Percentiles rank a stretch among this genome's conserved stretches.
These are phyloP conservation scores for Pterulicium gracile DNA, from an alignment of 1,284 basidiomycete genomes.

Conservation along the genomic window DNA sequence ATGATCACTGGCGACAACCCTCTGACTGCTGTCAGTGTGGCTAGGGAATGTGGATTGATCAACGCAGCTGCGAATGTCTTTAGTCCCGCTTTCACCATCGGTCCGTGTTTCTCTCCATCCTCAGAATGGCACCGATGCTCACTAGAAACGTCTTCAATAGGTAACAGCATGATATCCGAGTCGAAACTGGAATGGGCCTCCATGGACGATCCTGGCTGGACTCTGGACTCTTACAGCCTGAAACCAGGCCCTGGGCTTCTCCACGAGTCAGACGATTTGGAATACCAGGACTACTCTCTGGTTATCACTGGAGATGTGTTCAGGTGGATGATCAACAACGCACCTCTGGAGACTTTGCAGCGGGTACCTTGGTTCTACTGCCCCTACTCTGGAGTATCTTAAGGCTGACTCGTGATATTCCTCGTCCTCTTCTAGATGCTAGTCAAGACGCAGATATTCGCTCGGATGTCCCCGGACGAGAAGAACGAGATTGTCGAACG, in stretches of 20 bases:
- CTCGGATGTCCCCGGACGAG: conserved; percentile 99
- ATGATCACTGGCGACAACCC: conserved; percentile 99
- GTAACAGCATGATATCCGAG: conserved; percentile 46
- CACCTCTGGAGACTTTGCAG: conserved; percentile 87
- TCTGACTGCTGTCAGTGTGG: conserved; percentile 94
- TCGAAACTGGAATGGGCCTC: conserved; percentile 85
- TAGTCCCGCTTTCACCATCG: conserved; percentile 72
- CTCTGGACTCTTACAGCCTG: conserved; percentile 82
- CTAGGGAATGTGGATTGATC: conserved; percentile 88
- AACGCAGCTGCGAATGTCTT: conserved; percentile 91
- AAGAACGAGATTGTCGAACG: conserved; percentile 98
- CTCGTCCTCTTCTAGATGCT: conserved; percentile 62
- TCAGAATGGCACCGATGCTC: conserved; percentile 1
- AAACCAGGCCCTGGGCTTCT: conserved; percentile 57
- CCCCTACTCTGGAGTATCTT: neutral
- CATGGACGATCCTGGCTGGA: conserved; percentile 83
- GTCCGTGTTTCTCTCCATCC: conserved; percentile 24
- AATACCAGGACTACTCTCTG: conserved; percentile 84
- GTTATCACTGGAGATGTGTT: conserved; percentile 97
- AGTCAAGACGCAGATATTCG: conserved; percentile 96
- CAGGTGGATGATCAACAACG: conserved; percentile 97
- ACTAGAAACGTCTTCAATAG: conserved; percentile 21
- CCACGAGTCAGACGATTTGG: conserved; percentile 51
- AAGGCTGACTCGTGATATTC: neutral
- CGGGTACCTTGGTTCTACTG: conserved; percentile 42